A percentile compares a stretch with the other conserved stretches of the same genome.
These are phyloP conservation scores for Corynespora cassiicola DNA, from an alignment of 2,329 filamentous ascomycete species.

Conservation along the genomic window DNA sequence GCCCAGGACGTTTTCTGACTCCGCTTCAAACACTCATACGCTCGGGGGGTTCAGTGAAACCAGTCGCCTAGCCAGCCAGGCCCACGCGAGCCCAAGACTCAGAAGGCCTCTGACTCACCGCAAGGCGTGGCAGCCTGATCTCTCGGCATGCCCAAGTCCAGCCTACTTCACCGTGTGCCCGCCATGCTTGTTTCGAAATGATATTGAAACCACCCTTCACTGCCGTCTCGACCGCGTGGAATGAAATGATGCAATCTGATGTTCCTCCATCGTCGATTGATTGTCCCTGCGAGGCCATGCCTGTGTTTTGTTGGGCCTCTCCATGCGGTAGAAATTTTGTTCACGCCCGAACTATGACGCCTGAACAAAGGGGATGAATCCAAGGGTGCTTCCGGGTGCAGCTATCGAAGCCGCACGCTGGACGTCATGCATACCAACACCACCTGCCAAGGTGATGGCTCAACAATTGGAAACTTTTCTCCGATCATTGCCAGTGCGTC, in stretches of 20 bases:
- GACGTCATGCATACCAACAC: background rate
- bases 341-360: constrained; percentile 4
- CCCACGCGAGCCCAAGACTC: no score
- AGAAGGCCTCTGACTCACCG: no score
- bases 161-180: no score
- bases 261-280: constrained; percentile 1
- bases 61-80: no score
- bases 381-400: constrained; percentile 1
- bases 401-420: constrained; percentile 2
- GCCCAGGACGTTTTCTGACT: no score
- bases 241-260: constrained; percentile 12
- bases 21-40: no score
- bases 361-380: constrained; percentile 8
- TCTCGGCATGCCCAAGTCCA: no score
- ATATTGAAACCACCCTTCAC: constrained; percentile 9
- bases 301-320: constrained; percentile 8
- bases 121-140: no score
- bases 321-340: constrained; percentile 12
- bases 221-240: constrained; percentile 7
- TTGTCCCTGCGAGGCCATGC: constrained; percentile 5
- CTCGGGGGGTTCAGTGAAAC: no score
- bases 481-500: constrained; percentile 69
- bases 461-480: no score
- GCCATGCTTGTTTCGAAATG: no score
- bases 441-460: constrained; percentile 6